A percentile compares a stretch with the other conserved stretches of the same genome.
These are phyloP conservation scores for Cercophora samala DNA, from an alignment of 495 filamentous ascomycete species.

Conservation along the genomic window DNA sequence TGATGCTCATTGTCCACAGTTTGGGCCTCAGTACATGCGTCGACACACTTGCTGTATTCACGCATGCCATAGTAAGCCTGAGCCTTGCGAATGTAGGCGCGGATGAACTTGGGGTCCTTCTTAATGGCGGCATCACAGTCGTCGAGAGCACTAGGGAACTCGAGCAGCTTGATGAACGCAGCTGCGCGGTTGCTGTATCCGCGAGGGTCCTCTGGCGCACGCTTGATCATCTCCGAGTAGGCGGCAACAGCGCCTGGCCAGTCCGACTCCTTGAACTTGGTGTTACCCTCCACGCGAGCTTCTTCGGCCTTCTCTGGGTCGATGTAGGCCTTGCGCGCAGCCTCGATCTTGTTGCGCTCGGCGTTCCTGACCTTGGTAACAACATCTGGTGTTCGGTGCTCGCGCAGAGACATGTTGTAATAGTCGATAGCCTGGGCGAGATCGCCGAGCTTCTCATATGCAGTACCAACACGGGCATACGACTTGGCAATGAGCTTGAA, in stretches of 20 bases:
- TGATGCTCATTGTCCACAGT: constrained; percentile 64
- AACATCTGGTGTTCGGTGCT: constrained; percentile 94
- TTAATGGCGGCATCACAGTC: constrained; percentile 91
- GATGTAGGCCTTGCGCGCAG: constrained; percentile 77
- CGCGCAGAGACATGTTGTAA: constrained; percentile 89
- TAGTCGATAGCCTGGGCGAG: constrained; percentile 77
- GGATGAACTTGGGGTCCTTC: constrained; percentile 88
- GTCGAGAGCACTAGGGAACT: constrained; percentile 86
- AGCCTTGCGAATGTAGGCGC: constrained; percentile 91
- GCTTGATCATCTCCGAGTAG: constrained; percentile 97
- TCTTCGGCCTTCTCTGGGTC: constrained; percentile 91
- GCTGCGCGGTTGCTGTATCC: constrained; percentile 97
- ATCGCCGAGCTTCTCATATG: constrained; percentile 86
- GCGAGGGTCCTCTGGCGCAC: constrained; percentile 84
- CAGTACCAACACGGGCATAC: constrained; percentile 83
- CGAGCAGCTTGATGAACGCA: constrained; percentile 91
- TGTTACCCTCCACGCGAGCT: constrained; percentile 88
- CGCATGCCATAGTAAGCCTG: constrained; percentile 94
- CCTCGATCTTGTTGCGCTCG: constrained; percentile 80
- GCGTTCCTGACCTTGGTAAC: constrained; percentile 89
- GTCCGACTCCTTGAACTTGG: constrained; percentile 94
- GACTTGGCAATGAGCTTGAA: constrained; percentile 98
- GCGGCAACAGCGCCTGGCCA: constrained; percentile 95
- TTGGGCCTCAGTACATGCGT: constrained; percentile 78
- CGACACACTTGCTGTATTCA: constrained; percentile 90